A percentile compares a stretch with the other conserved stretches of the same genome.
Evolutionary conservation across 148 eudicot genomes (phyloP).

Genomic region (Silene uniflora): DNA sequence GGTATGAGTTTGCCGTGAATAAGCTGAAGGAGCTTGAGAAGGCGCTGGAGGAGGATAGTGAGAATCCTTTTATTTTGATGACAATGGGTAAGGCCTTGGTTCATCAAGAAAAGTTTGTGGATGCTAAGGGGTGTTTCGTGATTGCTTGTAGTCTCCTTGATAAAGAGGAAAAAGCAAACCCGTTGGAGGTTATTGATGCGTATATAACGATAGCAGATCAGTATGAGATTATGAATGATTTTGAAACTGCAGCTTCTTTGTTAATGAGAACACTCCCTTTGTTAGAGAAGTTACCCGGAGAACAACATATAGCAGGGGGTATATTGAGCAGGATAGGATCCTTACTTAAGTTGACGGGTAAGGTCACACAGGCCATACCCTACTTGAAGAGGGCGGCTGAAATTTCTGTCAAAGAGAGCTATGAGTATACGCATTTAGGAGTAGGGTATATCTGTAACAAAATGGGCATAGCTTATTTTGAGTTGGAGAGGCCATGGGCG

Average conservation of each 20-base stretch:
- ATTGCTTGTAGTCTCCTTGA: conserved; percentile 58
- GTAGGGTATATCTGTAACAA: conserved; percentile 88
- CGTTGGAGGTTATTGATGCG: conserved; percentile 70
- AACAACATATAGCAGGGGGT: conserved; percentile 77
- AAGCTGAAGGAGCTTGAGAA: no score
- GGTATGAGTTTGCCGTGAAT: no score
- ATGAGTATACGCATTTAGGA: conserved; percentile 79
- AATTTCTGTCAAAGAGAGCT: conserved; percentile 75
- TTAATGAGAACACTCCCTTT: conserved; percentile 59
- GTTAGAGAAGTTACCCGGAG: conserved; percentile 73
- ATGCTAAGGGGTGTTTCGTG: conserved; percentile 75
- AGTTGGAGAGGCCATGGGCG: conserved; percentile 82
- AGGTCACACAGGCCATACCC: no score
- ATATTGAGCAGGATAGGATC: conserved; percentile 81
- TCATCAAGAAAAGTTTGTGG: conserved; percentile 63
- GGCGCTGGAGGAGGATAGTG: no score
- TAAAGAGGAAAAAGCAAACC: conserved; percentile 53
- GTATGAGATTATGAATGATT: conserved; percentile 85
- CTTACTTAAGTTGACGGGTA: conserved; percentile 78
- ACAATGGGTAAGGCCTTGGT: conserved; percentile 87
- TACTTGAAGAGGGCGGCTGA: no score
- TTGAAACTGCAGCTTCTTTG: conserved; percentile 71
- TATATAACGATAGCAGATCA: conserved; percentile 82
- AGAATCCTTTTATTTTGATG: conserved; percentile 59
- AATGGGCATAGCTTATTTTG: conserved; percentile 90